Conservation (phyloP, 2,329 filamentous ascomycete genomes). For the Nemania sp. region DNA sequence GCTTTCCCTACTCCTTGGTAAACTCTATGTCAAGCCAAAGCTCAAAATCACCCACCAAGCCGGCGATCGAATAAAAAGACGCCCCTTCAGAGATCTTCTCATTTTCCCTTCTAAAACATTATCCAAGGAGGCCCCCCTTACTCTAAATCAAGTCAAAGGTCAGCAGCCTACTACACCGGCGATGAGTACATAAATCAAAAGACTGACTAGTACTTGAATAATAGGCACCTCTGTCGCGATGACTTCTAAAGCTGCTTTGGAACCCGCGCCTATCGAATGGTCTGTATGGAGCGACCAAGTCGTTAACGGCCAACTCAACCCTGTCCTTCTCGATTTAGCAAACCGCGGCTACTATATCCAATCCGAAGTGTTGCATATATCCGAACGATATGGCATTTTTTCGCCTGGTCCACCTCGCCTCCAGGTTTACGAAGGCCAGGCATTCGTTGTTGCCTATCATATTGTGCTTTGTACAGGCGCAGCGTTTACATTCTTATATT, state of each 20-base stretch:
- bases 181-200: constrained; percentile 3
- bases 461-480: constrained; percentile 5
- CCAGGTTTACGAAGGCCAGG: constrained; percentile 9
- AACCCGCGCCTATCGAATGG: constrained; percentile 8
- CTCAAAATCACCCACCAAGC: constrained; percentile 1
- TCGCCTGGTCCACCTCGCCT: constrained; percentile 20
- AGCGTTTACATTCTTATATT: constrained; percentile 2
- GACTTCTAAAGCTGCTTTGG: background rate
- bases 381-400: constrained; percentile 32
- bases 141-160: constrained; percentile 9
- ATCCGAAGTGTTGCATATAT: constrained; percentile 33
- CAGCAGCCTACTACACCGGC: constrained; percentile 3
- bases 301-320: constrained; percentile 28
- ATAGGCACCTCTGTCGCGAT: background rate
- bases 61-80: constrained; percentile 5
- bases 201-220: constrained; percentile 9
- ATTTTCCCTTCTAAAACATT: constrained; percentile 5
- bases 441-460: constrained; percentile 1
- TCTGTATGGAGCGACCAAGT: constrained; percentile 15
- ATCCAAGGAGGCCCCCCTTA: constrained; percentile 1
- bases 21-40: too few relatives aligned
- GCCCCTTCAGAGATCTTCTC: constrained; percentile 3
- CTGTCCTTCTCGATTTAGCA: constrained; percentile 31
- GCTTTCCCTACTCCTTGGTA: too few relatives aligned
- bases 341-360: constrained; percentile 35